phyloP scores from a whole-genome alignment of 78 protist genomes.

The Dictyostelium purpureum region DNA sequence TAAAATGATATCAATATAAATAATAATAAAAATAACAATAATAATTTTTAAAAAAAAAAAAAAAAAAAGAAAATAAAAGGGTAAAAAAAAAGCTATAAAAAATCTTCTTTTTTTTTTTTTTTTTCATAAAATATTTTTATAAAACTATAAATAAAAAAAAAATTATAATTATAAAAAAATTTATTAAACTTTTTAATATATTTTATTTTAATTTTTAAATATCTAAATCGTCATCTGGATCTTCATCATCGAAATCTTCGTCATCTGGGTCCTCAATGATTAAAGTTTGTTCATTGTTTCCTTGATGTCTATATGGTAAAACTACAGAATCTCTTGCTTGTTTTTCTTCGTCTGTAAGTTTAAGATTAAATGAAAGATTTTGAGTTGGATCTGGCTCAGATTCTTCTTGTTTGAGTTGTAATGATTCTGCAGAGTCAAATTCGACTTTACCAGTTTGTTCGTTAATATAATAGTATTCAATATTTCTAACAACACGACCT shows the following conservation, averaged over 20 bases:
- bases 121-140: background rate
- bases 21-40: background rate
- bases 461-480: constrained; percentile 67
- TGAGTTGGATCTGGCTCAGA: constrained; percentile 65
- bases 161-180: background rate
- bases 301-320: constrained; percentile 71
- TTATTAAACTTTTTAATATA: background rate
- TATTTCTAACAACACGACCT: constrained; percentile 71
- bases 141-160: no score
- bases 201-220: background rate
- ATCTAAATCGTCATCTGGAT: constrained; percentile 54
- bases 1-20: background rate
- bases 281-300: constrained; percentile 18
- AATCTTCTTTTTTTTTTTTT: background rate
- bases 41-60: background rate
- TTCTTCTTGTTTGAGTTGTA: constrained; percentile 28
- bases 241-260: constrained; percentile 44
- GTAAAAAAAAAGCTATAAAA: background rate
- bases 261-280: constrained; percentile 56
- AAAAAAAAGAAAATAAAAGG: background rate
- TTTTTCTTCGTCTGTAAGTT: constrained; percentile 70
- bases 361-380: constrained; percentile 69
- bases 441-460: constrained; percentile 2
- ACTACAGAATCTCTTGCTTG: constrained; percentile 65
- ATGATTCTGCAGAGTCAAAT: constrained; percentile 67